Conservation (phyloP, 352 stramenopile genomes). For the Pythium pyrilobum region DNA sequence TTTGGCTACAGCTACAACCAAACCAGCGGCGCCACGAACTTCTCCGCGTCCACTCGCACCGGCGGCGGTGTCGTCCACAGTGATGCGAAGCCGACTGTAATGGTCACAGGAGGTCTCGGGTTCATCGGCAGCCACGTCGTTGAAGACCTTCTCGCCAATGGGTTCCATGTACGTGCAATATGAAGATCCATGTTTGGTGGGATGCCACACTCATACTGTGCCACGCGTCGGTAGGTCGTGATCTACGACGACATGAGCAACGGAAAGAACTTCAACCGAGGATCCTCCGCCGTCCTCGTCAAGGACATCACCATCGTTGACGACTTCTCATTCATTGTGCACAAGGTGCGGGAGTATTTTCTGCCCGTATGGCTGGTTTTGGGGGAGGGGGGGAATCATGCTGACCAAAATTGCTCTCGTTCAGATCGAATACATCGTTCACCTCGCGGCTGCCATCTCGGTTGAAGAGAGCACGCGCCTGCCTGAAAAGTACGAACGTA, state of each 20-base stretch:
- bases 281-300: conserved; percentile 59
- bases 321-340: conserved; percentile 76
- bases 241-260: conserved; percentile 89
- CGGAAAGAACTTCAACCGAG: conserved; percentile 81
- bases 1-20: conserved; percentile 66
- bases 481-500: conserved; percentile 83
- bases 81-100: conserved; percentile 48
- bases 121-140: conserved; percentile 87
- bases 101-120: conserved; percentile 75
- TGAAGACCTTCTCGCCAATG: conserved; percentile 68
- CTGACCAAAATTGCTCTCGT: background rate
- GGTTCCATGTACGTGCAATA: conserved; percentile 55
- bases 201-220: too few relatives aligned
- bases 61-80: conserved; percentile 20
- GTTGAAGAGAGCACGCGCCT: conserved; percentile 81
- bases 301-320: conserved; percentile 82
- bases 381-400: background rate
- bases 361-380: background rate
- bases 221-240: conserved; percentile 58
- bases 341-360: conserved; percentile 43
- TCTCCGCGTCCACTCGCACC: conserved; percentile 17
- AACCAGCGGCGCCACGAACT: background rate
- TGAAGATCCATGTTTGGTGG: too few relatives aligned
- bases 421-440: conserved; percentile 79
- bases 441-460: conserved; percentile 78